Evolutionary conservation across 1,139 yeast genomes (phyloP), one percentile per base, ranked within the genome.

Genomic region (Debaryomycetaceae sp.): DNA sequence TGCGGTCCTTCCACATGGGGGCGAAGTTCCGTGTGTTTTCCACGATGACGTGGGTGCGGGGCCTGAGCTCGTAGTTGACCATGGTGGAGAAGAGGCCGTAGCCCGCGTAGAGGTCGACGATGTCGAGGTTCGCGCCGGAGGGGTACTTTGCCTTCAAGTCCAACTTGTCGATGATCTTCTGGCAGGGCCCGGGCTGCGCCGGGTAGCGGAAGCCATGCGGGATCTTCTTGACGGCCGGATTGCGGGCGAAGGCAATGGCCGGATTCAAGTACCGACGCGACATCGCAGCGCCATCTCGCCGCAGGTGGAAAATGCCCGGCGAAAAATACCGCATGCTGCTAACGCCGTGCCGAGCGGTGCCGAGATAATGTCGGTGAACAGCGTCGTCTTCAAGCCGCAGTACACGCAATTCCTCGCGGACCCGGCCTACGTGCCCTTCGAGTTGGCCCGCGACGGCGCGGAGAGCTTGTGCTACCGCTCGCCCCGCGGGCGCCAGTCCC

Each of bases 61-160:
- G 94, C 27, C 64, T 54, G 25, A 77, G 50, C 26, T 59, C 64
- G 30, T 72, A 59, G 46, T 78, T 66, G 19, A 83, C 47, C 48
- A 73, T 71, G 30, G 61, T 58, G 0, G 79, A 62, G 23, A 73
- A 57, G 5, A 68, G 43, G 4, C 80, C 79, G 26, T 55, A 58
- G 1, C 74, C 71, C 0, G 85, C 65, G 44, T 77, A 77, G 12
- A 74, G 62, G 41, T 83, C 94, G 5, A 83, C 45, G 3, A 83
- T 68, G 32, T 78, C 73, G 13, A 77, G 55, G 13, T 58, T 48
- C n/a, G 48, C 29, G 6, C 60, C 45, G 30, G 58, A 42, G 4
- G 65, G 58, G 39, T 74, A 77, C 24, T 56, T 53, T 4, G 47
- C 32, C 22, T 49, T 50, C 31, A 75, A 50, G 16, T 62, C 43